Base-by-base conservation (phyloP, 2,329 filamentous ascomycete species). In the Trichoderma citrinoviride region DNA sequence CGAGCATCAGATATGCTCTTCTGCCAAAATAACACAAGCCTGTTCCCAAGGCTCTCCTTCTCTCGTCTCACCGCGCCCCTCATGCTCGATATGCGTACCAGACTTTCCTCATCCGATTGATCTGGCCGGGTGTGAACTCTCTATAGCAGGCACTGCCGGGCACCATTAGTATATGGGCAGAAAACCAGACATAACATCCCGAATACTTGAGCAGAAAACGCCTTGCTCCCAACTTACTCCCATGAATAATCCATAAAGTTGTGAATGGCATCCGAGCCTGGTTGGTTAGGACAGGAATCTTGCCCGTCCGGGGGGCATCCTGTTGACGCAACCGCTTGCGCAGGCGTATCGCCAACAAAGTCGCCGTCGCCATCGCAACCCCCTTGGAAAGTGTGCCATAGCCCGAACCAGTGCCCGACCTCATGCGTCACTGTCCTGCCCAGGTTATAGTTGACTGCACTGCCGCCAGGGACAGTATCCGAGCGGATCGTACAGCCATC, bases 351-450 rank as follows among this genome's bases (percentile, higher is more conserved):
- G 17, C 70, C 69, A 25, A 80, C 70, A 17, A 65, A 70, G 67
- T 81, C 79, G 43, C 77, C 77, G 14, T 66, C 46, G 4, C 72
- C 68, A 0, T 61, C 68, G 56, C 73, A 74, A 52, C 76, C 77
- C 8, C 74, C 77, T 40, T 77, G 67, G 68, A 81, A 81, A 44
- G 78, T 78, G 69, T 81, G 79, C 60, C 73, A 73, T 21, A 81
- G 74, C 54, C 78, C 77, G 58, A 81, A 72, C 79, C 79, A 81
- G 70, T 81, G 79, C 4, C 79, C 79, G 41, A 77, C 72, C 70
- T 81, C 79, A 70, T 80, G 78, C 12, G 67, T 65, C 1, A 68
- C 67, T 7, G 68, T 68, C 21, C 70, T 68, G 3, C 71, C 71
- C 8, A 66, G 63, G 70, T 74, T 68, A 44, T 69, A 73, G 67